Conservation (phyloP, 495 filamentous ascomycete genomes). For the Glarea lozoyensis region DNA sequence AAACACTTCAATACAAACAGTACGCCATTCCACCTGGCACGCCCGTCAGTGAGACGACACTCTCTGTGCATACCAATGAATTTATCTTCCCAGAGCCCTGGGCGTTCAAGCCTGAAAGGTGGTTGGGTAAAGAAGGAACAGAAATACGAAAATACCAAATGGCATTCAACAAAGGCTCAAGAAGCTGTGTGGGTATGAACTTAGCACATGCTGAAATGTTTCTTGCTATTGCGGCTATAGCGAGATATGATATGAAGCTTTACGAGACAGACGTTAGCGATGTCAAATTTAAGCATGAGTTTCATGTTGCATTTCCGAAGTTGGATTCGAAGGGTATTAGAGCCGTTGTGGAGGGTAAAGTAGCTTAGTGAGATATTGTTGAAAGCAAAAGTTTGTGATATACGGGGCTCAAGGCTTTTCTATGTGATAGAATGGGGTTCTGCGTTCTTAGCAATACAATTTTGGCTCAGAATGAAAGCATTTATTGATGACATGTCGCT, state of each 20-base stretch:
- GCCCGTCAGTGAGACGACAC: conserved; percentile 33
- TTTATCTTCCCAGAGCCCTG: conserved; percentile 34
- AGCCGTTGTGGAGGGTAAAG: conserved; percentile 10
- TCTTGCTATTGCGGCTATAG: conserved; percentile 16
- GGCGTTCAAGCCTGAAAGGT: conserved; percentile 35
- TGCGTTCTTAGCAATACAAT: no score
- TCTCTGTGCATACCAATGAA: conserved; percentile 33
- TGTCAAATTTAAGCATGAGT: conserved; percentile 17
- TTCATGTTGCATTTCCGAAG: conserved; percentile 10
- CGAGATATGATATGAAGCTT: conserved; percentile 20
- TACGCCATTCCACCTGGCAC: conserved; percentile 22
- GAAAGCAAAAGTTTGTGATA: no score
- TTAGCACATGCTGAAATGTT: conserved; percentile 28
- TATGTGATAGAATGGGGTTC: no score
- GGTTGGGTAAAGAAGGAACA: conserved; percentile 22
- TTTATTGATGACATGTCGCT: no score
- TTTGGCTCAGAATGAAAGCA: no score
- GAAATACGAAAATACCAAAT: conserved; percentile 17
- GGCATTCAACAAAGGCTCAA: conserved; percentile 21
- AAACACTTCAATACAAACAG: conserved; percentile 24
- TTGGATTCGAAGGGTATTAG: conserved; percentile 19
- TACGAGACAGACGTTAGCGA: conserved; percentile 22
- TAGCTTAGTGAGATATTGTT: no score
- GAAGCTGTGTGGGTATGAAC: conserved; percentile 24
- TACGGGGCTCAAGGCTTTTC: no score